Conservation (phyloP, 805 yeast species). For the Schizosaccharomyces osmophilus region DNA sequence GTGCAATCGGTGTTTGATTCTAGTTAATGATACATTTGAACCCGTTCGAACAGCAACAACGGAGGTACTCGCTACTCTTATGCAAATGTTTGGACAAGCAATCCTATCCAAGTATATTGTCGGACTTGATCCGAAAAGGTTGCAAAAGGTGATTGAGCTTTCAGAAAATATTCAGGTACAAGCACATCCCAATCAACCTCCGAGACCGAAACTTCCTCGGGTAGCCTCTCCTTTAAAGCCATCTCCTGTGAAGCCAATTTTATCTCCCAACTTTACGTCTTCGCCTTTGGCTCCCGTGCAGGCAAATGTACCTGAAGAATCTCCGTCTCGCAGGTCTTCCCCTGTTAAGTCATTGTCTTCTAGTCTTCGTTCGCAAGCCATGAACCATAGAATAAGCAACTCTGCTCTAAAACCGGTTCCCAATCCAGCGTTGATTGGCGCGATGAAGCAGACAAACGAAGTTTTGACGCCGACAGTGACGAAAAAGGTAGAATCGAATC, state of each 20-base stretch:
- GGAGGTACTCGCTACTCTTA: slow-evolving; percentile 52
- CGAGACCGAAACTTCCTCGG: background rate
- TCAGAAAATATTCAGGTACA: background rate
- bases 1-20: slow-evolving; percentile 29
- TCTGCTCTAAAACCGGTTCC: background rate
- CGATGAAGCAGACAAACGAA: background rate
- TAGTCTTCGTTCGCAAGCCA: background rate
- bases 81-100: slow-evolving; percentile 50
- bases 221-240: background rate
- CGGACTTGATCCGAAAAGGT: background rate
- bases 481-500: background rate
- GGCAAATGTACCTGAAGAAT: background rate
- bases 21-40: slow-evolving; percentile 64
- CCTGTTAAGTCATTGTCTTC: background rate
- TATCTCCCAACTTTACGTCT: background rate
- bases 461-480: background rate
- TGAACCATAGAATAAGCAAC: background rate
- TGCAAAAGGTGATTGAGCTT: background rate
- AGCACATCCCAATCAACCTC: background rate
- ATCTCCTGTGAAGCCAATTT: background rate
- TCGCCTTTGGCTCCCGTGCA: background rate
- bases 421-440: too few species aligned
- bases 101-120: background rate
- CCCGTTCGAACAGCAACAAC: slow-evolving; percentile 60
- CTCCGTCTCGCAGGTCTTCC: background rate